Conservation (phyloP, 352 stramenopile species). For the Globisporangium irregulare region DNA sequence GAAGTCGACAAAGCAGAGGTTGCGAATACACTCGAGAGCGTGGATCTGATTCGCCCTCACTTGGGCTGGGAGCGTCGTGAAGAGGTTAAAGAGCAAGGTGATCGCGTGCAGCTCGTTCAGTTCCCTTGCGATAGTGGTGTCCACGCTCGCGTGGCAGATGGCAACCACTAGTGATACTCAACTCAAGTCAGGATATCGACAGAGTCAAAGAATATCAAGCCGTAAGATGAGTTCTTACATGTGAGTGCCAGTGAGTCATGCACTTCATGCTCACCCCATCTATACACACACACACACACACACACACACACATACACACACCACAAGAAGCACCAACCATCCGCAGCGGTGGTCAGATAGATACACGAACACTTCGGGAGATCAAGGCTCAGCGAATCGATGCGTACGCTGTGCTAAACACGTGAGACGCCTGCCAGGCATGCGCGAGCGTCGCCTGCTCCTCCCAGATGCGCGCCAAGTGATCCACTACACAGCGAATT, state of each 20-base stretch:
- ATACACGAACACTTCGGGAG: not conserved
- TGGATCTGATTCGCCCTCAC: slow-evolving; percentile 22
- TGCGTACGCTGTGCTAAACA: slow-evolving; percentile 30
- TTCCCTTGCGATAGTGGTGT: slow-evolving; percentile 39
- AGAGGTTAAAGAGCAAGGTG: slow-evolving; percentile 29
- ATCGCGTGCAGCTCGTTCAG: slow-evolving; percentile 35
- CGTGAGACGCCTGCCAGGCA: slow-evolving; percentile 36
- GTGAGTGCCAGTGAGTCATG: slow-evolving; percentile 58
- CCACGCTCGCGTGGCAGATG: slow-evolving; percentile 58
- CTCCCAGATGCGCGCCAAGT: slow-evolving; percentile 46
- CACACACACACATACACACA: not conserved
- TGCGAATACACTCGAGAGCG: slow-evolving; percentile 47
- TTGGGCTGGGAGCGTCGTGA: slow-evolving; percentile 21
- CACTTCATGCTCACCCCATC: slow-evolving; percentile 46
- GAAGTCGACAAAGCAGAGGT: slow-evolving; percentile 36
- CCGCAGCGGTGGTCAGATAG: not conserved
- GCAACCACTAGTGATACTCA: slow-evolving; percentile 34
- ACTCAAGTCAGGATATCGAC: not conserved
- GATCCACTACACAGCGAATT: slow-evolving; percentile 36
- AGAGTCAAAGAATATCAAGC: not conserved
- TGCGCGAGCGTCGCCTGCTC: slow-evolving; percentile 50
- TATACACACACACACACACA: slow-evolving; percentile 9
- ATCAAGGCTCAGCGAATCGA: not conserved
- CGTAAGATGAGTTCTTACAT: slow-evolving; percentile 19
- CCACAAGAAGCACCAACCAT: not conserved